These are phyloP conservation scores for Sindora glabra DNA, from an alignment of 306 rosid genomes.

Conservation along the genomic window DNA sequence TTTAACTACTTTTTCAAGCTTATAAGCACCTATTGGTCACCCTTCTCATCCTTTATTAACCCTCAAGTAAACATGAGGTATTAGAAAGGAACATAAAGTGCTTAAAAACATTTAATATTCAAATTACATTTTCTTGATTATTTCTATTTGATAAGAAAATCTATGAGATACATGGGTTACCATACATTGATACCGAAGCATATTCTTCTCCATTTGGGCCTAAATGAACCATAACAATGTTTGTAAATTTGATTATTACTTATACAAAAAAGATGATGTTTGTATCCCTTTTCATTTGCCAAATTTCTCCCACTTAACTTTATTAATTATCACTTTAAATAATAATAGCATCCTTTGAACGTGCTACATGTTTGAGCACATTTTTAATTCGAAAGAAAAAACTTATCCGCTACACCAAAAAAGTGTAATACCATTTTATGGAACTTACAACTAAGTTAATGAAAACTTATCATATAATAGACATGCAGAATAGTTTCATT, in stretches of 20 bases:
- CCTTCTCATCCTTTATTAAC: constrained; percentile 91
- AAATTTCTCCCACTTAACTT: not conserved
- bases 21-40: constrained; percentile 89
- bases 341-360: not conserved
- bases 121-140: not conserved
- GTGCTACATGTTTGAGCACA: not conserved
- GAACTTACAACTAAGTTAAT: not conserved
- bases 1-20: constrained; percentile 91
- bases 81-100: not conserved
- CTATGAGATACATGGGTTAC: constrained; percentile 28
- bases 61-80: constrained; percentile 28
- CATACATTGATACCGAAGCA: constrained; percentile 97
- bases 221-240: constrained; percentile 21
- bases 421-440: not conserved
- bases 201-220: constrained; percentile 95
- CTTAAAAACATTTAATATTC: not conserved
- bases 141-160: too few relatives aligned
- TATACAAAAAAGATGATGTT: not conserved
- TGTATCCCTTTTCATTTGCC: not conserved
- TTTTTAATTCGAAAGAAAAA: not conserved
- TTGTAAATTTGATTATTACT: not conserved
- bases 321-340: not conserved
- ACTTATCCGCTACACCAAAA: too few relatives aligned
- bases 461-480: not conserved
- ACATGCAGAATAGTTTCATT: not conserved